Base-by-base conservation (phyloP, 2,329 filamentous ascomycete species). In the Alternaria hordeiaustralica region DNA sequence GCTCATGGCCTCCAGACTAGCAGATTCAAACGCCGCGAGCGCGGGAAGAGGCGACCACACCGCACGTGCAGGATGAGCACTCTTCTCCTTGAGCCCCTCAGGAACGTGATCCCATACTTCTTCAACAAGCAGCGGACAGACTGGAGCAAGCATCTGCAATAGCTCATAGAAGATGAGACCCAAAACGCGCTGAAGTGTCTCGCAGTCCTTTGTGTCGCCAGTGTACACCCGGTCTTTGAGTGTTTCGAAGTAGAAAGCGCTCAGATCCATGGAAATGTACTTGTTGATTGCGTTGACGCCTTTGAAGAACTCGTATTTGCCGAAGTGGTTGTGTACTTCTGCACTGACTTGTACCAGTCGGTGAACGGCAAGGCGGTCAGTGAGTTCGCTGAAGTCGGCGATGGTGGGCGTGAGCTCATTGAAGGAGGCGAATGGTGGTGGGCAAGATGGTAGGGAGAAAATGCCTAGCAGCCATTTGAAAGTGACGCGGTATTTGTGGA, bases 211-310 rank as follows among this genome's bases (percentile, higher is more conserved):
- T 13, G 87, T 87, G 64, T 90, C 87, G 28, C 92, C 92, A 49
- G 94, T 96, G 82, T 99, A 99, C 1, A 98, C 84, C 4, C 93
- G 87, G 74, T 99, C 96, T 80, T 99, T 99, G 72, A 94, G 85
- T 0, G 92, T 89, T 80, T 99, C 96, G 61, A 99, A 88, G 79
- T 98, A 99, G 79, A 97, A 97, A 0, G 95, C 91, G 0, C 94
- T 97, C 23, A 99, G 86, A 70, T 97, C 92, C 23, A 86, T 89
- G 59, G 89, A 89, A 63, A 97, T 86, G 90, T 94, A 97, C 66
- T 88, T 87, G 79, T 94, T 96, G 67, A 98, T 85, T 5, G 86
- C 81, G 63, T 85, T 88, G 6, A 94, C 84, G 12, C 87, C 94
- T 79, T 89, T 92, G 85, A 93, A 90, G 79, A 97, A 97, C 75